Evolutionary conservation across 495 filamentous ascomycete species (phyloP).

Genomic region (Staphylotrichum longicolle): DNA sequence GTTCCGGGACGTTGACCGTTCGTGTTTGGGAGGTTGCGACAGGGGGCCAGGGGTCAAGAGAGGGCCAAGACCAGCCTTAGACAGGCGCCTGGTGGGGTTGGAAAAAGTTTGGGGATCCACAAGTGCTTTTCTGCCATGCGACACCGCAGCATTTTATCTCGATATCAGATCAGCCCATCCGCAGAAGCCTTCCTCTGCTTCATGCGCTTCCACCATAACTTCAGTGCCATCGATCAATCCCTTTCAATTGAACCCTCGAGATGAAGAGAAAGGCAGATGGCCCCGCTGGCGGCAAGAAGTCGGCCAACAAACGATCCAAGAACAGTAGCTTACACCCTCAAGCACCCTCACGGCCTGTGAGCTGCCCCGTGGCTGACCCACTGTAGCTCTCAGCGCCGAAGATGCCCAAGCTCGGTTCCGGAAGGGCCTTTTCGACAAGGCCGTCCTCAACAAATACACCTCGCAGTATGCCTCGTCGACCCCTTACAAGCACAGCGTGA

Average conservation of each 20-base stretch:
- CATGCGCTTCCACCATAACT: constrained; percentile 1
- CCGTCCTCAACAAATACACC: constrained; percentile 65
- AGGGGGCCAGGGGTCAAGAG: no score
- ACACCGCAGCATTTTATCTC: constrained; percentile 22
- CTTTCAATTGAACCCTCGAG: constrained; percentile 31
- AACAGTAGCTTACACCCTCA: constrained; percentile 32
- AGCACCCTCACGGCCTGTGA: constrained; percentile 2
- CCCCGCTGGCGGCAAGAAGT: constrained; percentile 36
- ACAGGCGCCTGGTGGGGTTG: constrained; percentile 7
- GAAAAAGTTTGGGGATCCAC: constrained; percentile 24
- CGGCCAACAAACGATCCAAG: constrained; percentile 46
- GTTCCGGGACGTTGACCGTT: neutral
- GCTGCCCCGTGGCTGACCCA: constrained; percentile 12
- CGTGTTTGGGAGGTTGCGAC: no score
- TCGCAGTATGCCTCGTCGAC: constrained; percentile 66
- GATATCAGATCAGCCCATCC: constrained; percentile 31
- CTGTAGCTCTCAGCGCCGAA: constrained; percentile 41
- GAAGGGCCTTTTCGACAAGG: constrained; percentile 69
- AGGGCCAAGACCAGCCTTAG: no score
- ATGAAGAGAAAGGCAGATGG: constrained; percentile 52
- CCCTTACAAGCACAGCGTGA: constrained; percentile 92
- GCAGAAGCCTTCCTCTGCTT: constrained; percentile 1
- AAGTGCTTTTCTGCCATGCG: constrained; percentile 12
- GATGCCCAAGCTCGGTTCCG: constrained; percentile 62
- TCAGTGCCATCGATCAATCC: neutral